Conservation (phyloP, 2,329 filamentous ascomycete species). For the Trichoderma sp. region DNA sequence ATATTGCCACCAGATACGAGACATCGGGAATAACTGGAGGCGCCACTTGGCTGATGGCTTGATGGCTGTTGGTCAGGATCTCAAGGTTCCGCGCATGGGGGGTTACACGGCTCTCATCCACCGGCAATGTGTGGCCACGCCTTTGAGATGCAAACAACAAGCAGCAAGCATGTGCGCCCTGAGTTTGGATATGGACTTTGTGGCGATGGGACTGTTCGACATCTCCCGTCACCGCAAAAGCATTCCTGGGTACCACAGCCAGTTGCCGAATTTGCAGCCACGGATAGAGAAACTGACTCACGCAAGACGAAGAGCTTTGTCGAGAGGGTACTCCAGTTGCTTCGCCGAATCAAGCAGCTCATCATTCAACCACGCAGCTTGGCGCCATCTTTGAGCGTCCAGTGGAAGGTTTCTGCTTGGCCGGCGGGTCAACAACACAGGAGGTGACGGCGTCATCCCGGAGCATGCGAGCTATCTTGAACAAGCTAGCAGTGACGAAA, state of each 20-base stretch:
- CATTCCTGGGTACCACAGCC: constrained; percentile 7
- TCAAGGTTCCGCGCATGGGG: neutral
- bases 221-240: neutral
- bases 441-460: too few relatives aligned
- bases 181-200: neutral
- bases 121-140: neutral
- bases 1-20: neutral
- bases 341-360: neutral
- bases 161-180: neutral
- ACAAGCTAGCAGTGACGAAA: too few relatives aligned
- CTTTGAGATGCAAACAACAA: constrained; percentile 6
- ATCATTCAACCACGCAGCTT: neutral
- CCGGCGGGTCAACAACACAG: too few relatives aligned
- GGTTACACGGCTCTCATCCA: neutral
- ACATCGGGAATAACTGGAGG: neutral
- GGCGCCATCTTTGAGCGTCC: too few relatives aligned
- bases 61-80: neutral
- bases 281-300: neutral
- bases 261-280: neutral
- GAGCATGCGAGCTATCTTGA: too few relatives aligned
- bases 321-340: neutral
- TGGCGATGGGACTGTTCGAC: neutral
- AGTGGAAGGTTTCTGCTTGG: too few relatives aligned
- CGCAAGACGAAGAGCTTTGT: constrained; percentile 6
- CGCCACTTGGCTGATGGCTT: neutral